Conservation (phyloP, 2,329 filamentous ascomycete genomes). For the Paracamarosporium sp. region DNA sequence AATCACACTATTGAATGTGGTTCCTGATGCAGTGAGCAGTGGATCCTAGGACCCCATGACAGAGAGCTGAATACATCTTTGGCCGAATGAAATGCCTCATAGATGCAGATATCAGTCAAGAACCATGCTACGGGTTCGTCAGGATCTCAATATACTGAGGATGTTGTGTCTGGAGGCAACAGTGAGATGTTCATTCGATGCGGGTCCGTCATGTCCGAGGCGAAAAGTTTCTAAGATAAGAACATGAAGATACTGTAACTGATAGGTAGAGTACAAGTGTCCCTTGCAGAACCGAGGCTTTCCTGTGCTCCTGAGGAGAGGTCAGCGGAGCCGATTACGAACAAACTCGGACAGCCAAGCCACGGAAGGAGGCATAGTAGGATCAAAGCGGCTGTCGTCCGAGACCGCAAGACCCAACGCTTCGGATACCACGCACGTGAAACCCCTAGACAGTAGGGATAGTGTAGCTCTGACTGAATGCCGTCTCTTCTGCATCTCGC, state of each 20-base stretch:
- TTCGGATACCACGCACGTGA: background rate
- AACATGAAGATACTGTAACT: background rate
- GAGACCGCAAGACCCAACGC: background rate
- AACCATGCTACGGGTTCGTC: background rate
- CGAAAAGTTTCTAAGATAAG: slow-evolving; percentile 1
- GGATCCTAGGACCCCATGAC: background rate
- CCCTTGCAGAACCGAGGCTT: slow-evolving; percentile 3
- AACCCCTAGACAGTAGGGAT: background rate
- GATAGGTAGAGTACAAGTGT: background rate
- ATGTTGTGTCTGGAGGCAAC: background rate
- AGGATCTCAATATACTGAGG: background rate
- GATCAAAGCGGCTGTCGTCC: background rate
- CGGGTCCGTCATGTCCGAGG: background rate
- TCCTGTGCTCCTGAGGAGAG: background rate
- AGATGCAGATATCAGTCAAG: background rate
- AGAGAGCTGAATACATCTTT: background rate
- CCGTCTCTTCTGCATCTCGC: background rate
- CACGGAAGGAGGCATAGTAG: background rate
- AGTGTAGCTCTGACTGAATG: background rate
- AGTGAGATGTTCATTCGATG: background rate
- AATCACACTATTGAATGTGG: slow-evolving; percentile 3
- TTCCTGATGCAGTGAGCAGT: slow-evolving; percentile 6
- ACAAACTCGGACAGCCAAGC: slow-evolving; percentile 1
- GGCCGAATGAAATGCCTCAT: background rate
- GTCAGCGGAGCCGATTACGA: slow-evolving; percentile 1